Base-by-base conservation (phyloP, 176 grass and related monocot species). In the Musa acuminata region DNA sequence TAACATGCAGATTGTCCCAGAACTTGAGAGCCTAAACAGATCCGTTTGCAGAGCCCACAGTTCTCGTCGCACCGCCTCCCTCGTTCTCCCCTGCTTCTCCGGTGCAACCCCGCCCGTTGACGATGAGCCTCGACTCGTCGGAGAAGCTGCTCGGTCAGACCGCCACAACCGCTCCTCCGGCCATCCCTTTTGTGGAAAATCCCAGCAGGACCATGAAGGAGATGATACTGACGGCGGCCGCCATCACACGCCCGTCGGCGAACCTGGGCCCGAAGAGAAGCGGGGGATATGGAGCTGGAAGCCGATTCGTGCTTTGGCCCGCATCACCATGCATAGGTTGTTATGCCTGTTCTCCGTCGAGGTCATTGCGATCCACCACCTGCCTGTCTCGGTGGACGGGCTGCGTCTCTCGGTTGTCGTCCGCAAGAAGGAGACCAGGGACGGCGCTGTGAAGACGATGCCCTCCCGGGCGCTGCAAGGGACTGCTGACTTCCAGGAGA, bases 281-380 rank as follows among this genome's bases (percentile, higher is more conserved):
- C 70, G 58, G 48, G 55, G 72, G 35, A 19, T 84, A 71, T 74
- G 88, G 86, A 80, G 62, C 63, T 99, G 95, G 95, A 89, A 79
- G 84, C 84, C 95, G 20, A 72, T 99, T n/a, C 88, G 90, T 60
- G 88, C 76, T 19, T 79, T 99, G 8, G 79, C 90, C 7, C 90
- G 83, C 75, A 67, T 99, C 43, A 81, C 82, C 57, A 99, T 84
- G 88, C 90, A 82, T 11, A 84, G 76, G 8, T 66, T 86, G n/a
- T 87, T 73, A 1, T 99, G 90, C 70, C 80, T 99, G 3, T 91
- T 99, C 78, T 91, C 88, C 1, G 49, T 94, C 9, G 90, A 99
- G 76, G 86, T 90, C 1, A 59, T 83, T 51, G 50, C 78, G 1
- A 80, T 84, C 57, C 82, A 75, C 19, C 80, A 84, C 76, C 24